Base-by-base conservation (phyloP, 2,329 filamentous ascomycete species). In the Trichophyton equinum region DNA sequence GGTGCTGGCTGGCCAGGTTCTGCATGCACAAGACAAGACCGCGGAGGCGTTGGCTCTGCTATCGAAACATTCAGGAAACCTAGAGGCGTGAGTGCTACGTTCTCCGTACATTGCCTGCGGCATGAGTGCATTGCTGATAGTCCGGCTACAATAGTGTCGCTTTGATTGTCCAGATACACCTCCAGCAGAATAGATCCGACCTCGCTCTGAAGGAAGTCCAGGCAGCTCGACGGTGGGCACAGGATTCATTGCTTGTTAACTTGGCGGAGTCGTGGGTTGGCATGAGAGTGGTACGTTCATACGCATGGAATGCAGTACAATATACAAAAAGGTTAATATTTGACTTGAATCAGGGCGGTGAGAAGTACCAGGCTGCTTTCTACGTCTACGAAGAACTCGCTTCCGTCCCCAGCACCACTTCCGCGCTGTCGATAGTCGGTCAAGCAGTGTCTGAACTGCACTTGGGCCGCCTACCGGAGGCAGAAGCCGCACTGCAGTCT, bases 351-450 rank as follows among this genome's bases (percentile, higher is more conserved):
- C 63, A 95, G 87, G 92, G 92, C 70, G 91, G 91, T 67, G 91
- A 96, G 68, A 94, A 90, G 73, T 97, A 97, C 76, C 94, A 97
- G 71, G 89, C 94, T 71, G 87, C 92, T 18, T 97, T 95, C 76
- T 97, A 99, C 79, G 92, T 97, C 63, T 97, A 90, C 70, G 92
- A 97, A 76, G 94, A 99, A 75, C 83, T 97, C 57, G 92, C 94
- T 3, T 89, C 95, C 71, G 86, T 89, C 30, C 87, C 91, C 1
- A 85, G 88, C 36, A 91, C 89, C 18, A 85, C 89, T 57, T 89
- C 89, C 15, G 81, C 86, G 59, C 81, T 85, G 66, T 87, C 84
- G 18, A 82, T 96, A 60, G 84, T 96, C 63, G 86, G 89, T 20
- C 94, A 97, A 77, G 92, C 91, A 27, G 85, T 97, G 27, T 87